Conservation (phyloP, 2,329 filamentous ascomycete genomes). For the Pleomassaria siparia region DNA sequence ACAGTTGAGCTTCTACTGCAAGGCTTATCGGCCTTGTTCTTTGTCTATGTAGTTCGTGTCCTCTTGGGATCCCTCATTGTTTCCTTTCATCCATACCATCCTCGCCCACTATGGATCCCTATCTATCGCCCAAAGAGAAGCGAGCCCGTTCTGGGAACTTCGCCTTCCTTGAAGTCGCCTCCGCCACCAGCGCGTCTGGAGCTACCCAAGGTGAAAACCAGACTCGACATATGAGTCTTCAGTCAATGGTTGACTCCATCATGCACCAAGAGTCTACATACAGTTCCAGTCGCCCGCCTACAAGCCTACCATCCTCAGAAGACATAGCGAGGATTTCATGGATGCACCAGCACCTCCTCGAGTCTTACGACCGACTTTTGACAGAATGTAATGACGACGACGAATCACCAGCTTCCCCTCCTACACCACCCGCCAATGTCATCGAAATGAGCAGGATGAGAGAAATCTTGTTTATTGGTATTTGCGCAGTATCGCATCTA, state of each 20-base stretch:
- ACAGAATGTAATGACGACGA: not conserved
- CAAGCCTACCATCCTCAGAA: not conserved
- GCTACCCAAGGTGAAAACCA: constrained; percentile 58
- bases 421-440: constrained; percentile 2
- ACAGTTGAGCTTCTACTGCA: no score
- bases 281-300: not conserved
- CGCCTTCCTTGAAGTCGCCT: no score
- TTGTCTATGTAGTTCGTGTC: no score
- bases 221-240: not conserved
- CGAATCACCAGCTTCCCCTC: not conserved
- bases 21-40: no score
- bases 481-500: constrained; percentile 32
- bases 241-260: not conserved
- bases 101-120: no score
- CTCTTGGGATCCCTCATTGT: no score
- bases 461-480: constrained; percentile 29
- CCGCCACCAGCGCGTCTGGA: constrained; percentile 68
- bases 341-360: not conserved
- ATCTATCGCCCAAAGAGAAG: no score
- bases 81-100: no score
- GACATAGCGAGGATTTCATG: not conserved
- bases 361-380: no score
- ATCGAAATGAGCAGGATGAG: constrained; percentile 20
- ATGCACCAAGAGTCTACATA: not conserved
- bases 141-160: no score